A percentile compares a stretch with the other conserved stretches of the same genome.
These are phyloP conservation scores for Beauveria sp. DNA, from an alignment of 2,329 filamentous ascomycete species.

Conservation along the genomic window DNA sequence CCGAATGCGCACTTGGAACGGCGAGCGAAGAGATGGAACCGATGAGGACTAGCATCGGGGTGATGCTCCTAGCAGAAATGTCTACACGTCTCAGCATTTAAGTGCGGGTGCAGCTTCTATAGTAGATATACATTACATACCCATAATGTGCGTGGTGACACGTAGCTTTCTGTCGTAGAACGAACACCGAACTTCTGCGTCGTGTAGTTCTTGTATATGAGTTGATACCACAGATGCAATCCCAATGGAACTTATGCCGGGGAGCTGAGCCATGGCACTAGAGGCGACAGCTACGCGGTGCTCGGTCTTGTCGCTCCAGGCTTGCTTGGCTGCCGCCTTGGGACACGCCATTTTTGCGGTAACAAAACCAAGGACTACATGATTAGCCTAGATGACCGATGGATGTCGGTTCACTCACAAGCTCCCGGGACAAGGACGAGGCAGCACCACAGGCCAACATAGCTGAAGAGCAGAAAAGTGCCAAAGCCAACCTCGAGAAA, in stretches of 20 bases:
- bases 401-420: background rate
- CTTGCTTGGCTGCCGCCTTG: background rate
- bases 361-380: background rate
- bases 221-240: background rate
- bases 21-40: background rate
- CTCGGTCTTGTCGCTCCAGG: background rate
- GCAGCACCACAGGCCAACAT: background rate
- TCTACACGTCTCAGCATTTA: background rate
- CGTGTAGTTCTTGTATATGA: background rate
- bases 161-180: background rate
- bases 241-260: background rate
- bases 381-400: background rate
- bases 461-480: background rate
- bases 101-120: background rate
- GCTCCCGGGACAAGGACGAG: background rate
- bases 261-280: background rate
- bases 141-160: background rate
- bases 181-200: background rate
- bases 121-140: background rate
- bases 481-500: background rate
- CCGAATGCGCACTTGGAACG: background rate
- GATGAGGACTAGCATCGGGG: background rate
- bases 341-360: background rate
- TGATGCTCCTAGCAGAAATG: background rate
- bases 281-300: background rate